These are phyloP conservation scores for Penicillium egyptiacum DNA, from an alignment of 495 filamentous ascomycete genomes.

Conservation along the genomic window DNA sequence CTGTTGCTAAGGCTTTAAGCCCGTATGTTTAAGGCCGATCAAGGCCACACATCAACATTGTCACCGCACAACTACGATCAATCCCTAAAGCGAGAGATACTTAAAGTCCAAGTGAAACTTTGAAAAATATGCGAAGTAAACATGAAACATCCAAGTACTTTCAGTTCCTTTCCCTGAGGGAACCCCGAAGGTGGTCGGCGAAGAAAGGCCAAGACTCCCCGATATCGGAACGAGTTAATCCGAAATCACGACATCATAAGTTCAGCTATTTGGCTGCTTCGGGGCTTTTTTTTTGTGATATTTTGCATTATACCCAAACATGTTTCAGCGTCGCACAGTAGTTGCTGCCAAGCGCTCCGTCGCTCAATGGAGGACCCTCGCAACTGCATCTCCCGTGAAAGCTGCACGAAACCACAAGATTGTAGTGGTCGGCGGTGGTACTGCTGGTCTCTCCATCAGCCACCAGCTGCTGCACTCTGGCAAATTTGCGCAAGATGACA, in stretches of 20 bases:
- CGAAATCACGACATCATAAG: slow-evolving; percentile 10
- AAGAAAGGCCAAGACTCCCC: slow-evolving; percentile 1
- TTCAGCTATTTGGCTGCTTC: not conserved
- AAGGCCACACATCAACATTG: not conserved
- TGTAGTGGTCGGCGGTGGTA: slow-evolving; percentile 63
- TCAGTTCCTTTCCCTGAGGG: not conserved
- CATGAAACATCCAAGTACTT: not conserved
- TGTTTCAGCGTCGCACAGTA: slow-evolving; percentile 25
- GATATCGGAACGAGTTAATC: slow-evolving; percentile 9
- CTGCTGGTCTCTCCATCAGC: slow-evolving; percentile 60
- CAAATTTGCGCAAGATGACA: slow-evolving; percentile 58
- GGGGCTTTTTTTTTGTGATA: not conserved
- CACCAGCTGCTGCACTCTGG: slow-evolving; percentile 61
- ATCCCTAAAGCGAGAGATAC: not conserved
- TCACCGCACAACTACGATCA: not conserved
- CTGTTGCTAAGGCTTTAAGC: not conserved
- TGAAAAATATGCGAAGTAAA: not conserved
- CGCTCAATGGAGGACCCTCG: slow-evolving; percentile 32
- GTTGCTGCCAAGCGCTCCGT: slow-evolving; percentile 19
- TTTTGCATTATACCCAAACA: slow-evolving; percentile 3
- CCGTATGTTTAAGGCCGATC: not conserved
- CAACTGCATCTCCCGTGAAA: slow-evolving; percentile 43
- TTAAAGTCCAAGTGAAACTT: not conserved
- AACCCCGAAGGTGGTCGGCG: slow-evolving; percentile 3
- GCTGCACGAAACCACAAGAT: slow-evolving; percentile 54